These are phyloP conservation scores for Arctostaphylos glauca DNA, from an alignment of 148 eudicot species.

Conservation along the genomic window DNA sequence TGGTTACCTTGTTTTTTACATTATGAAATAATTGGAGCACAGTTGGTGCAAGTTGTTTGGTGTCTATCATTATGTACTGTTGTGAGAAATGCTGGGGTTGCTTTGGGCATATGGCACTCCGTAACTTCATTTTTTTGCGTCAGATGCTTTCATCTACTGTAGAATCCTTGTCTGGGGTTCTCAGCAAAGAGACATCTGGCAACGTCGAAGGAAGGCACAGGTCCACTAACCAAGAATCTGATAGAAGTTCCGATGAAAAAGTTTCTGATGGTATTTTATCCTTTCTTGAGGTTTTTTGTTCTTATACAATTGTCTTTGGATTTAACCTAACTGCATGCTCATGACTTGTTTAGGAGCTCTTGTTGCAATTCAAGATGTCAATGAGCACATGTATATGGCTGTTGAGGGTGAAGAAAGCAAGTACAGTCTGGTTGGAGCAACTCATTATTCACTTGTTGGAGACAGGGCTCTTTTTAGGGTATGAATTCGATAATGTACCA, in stretches of 20 bases:
- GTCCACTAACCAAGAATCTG: slow-evolving; percentile 43
- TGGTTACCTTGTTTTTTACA: background rate
- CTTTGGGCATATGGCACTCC: slow-evolving; percentile 4
- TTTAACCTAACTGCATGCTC: slow-evolving; percentile 15
- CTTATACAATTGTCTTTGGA: slow-evolving; percentile 14
- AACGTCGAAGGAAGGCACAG: slow-evolving; percentile 33
- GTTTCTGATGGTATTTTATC: slow-evolving; percentile 71
- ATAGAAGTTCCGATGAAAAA: slow-evolving; percentile 42
- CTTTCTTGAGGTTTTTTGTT: slow-evolving; percentile 14
- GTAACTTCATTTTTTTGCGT: slow-evolving; percentile 27
- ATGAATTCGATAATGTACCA: slow-evolving; percentile 11
- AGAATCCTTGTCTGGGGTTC: slow-evolving; percentile 58
- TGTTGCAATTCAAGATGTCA: slow-evolving; percentile 86
- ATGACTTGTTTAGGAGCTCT: slow-evolving; percentile 56
- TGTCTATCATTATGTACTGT: background rate
- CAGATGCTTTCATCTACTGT: slow-evolving; percentile 62
- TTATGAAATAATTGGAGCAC: background rate
- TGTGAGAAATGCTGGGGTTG: background rate
- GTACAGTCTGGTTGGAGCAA: slow-evolving; percentile 61
- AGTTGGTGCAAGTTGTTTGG: background rate
- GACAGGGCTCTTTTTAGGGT: slow-evolving; percentile 91
- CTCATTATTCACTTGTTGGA: slow-evolving; percentile 81
- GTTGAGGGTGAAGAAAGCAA: slow-evolving; percentile 59
- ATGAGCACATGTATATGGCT: slow-evolving; percentile 80
- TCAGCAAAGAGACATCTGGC: slow-evolving; percentile 33